Evolutionary conservation across 1,284 basidiomycete genomes (phyloP).

Genomic region (Cystobasidium slooffiae): DNA sequence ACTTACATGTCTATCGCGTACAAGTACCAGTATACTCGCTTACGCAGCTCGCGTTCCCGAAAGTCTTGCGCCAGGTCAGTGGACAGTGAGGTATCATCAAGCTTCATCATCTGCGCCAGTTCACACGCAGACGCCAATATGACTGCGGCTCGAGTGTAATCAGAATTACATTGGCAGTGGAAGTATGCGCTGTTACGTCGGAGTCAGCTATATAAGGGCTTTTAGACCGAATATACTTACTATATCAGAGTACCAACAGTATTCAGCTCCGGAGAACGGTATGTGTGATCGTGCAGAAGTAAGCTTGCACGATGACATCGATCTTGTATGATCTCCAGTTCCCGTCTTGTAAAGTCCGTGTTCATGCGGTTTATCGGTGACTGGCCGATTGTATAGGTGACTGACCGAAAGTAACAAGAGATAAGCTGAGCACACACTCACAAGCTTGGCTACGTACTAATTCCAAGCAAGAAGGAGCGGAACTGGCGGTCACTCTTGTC

Average conservation of each 20-base stretch:
- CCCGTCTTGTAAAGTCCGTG: conserved; percentile 37
- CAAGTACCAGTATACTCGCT: conserved; percentile 41
- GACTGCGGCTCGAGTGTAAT: conserved; percentile 47
- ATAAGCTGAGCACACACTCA: too few species aligned
- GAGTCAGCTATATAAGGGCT: not conserved
- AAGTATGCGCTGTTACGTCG: conserved; percentile 48
- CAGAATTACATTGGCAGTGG: conserved; percentile 49
- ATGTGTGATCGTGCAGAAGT: conserved; percentile 47
- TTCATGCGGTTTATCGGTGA: conserved; percentile 47
- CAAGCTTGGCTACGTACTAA: conserved; percentile 42
- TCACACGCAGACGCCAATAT: conserved; percentile 53
- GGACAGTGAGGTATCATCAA: conserved; percentile 41
- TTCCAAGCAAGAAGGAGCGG: conserved; percentile 46
- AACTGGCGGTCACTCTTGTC: conserved; percentile 47
- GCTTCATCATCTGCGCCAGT: conserved; percentile 47
- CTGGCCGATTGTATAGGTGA: conserved; percentile 51
- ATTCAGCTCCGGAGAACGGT: conserved; percentile 34
- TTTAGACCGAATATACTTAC: conserved; percentile 37
- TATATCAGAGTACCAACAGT: conserved; percentile 47
- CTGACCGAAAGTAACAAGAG: conserved; percentile 15
- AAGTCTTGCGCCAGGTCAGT: conserved; percentile 6
- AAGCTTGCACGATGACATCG: conserved; percentile 51
- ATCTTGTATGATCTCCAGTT: conserved; percentile 49
- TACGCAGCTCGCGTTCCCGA: conserved; percentile 34
- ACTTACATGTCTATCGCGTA: conserved; percentile 46